Evolutionary conservation across 495 filamentous ascomycete species (phyloP).

Genomic region (Aspergillus coremiiformis): DNA sequence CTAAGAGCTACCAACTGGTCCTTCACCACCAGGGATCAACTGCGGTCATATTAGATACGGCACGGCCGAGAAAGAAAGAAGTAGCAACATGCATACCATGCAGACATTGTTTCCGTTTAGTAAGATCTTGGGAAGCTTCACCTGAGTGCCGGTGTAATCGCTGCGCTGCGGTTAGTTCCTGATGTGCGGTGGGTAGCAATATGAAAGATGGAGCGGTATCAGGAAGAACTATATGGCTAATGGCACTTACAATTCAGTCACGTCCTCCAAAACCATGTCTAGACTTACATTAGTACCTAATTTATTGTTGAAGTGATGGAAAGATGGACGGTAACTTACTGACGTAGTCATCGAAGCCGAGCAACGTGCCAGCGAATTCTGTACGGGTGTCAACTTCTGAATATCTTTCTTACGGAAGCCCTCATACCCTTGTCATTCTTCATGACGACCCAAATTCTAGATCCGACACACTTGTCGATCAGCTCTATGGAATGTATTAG

Average conservation of each 20-base stretch:
- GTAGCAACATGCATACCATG: constrained; percentile 59
- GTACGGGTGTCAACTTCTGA: constrained; percentile 15
- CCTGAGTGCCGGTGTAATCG: constrained; percentile 79
- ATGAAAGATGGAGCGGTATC: not conserved
- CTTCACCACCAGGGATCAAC: constrained; percentile 86
- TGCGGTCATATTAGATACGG: constrained; percentile 21
- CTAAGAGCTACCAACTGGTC: constrained; percentile 45
- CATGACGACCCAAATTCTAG: constrained; percentile 98
- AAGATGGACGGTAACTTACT: constrained; percentile 57
- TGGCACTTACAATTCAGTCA: constrained; percentile 88
- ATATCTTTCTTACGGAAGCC: not conserved
- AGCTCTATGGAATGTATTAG: constrained; percentile 56
- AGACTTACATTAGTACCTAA: constrained; percentile 10
- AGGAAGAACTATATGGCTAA: not conserved
- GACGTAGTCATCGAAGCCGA: constrained; percentile 98
- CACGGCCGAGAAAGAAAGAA: not conserved
- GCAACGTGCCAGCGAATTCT: constrained; percentile 92
- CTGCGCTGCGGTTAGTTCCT: constrained; percentile 42
- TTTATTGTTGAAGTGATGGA: not conserved
- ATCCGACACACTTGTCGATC: constrained; percentile 98
- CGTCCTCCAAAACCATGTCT: constrained; percentile 98
- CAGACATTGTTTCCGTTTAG: constrained; percentile 99
- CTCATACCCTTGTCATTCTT: constrained; percentile 87
- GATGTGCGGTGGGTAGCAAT: not conserved
- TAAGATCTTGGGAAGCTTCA: constrained; percentile 85